Conservation (phyloP, 2,329 filamentous ascomycete species). For the Rhynchosporium secalis region DNA sequence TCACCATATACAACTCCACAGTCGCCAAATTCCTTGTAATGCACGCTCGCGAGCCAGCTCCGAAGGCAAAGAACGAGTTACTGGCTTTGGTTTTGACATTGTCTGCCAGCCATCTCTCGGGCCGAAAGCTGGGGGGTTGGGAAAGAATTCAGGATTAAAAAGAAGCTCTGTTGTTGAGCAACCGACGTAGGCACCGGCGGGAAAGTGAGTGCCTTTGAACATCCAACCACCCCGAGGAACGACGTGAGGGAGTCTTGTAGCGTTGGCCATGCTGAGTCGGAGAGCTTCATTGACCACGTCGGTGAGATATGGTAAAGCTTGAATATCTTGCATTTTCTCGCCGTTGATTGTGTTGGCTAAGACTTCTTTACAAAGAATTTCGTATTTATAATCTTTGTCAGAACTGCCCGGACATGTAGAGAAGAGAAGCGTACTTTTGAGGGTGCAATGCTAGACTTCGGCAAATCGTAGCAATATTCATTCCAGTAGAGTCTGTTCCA, state of each 20-base stretch:
- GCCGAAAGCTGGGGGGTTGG: constrained; percentile 46
- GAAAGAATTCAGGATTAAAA: constrained; percentile 46
- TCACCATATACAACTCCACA: constrained; percentile 42
- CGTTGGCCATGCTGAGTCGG: constrained; percentile 52
- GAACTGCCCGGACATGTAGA: not conserved
- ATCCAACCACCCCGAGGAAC: constrained; percentile 42
- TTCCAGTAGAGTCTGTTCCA: constrained; percentile 54
- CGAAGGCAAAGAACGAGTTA: constrained; percentile 50
- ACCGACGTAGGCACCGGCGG: constrained; percentile 48
- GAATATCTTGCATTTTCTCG: constrained; percentile 37
- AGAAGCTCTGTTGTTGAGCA: constrained; percentile 49
- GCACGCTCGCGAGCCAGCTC: constrained; percentile 49
- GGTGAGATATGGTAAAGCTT: constrained; percentile 47
- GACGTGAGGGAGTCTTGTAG: constrained; percentile 49
- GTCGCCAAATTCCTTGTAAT: constrained; percentile 52
- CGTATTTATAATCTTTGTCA: constrained; percentile 34
- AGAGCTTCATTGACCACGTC: constrained; percentile 52
- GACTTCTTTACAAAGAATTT: constrained; percentile 42
- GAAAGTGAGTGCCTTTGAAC: constrained; percentile 41
- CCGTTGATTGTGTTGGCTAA: constrained; percentile 28
- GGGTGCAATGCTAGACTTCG: constrained; percentile 48
- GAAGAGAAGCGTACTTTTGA: constrained; percentile 39
- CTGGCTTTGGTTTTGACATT: constrained; percentile 43
- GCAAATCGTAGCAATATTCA: constrained; percentile 51
- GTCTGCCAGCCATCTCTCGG: constrained; percentile 49